Percentiles rank a stretch among this genome's conserved stretches.
These are phyloP conservation scores for Tuber microsphaerosporum DNA, from an alignment of 495 filamentous ascomycete genomes.

Conservation along the genomic window DNA sequence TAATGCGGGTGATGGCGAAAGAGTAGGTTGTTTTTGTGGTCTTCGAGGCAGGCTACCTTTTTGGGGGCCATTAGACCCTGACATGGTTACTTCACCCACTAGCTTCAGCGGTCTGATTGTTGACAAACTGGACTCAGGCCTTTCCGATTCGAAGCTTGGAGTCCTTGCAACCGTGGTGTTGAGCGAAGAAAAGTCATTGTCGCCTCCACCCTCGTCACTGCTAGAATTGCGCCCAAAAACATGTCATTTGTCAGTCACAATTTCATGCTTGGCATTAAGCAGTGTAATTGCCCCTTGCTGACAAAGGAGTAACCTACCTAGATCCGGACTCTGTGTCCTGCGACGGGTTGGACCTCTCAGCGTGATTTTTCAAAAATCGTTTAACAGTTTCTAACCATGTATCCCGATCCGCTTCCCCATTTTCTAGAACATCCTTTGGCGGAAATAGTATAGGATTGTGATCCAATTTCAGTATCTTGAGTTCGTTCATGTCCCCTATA, in stretches of 20 bases:
- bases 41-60: constrained; percentile 24
- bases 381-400: constrained; percentile 55
- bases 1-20: constrained; percentile 12
- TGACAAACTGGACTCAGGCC: constrained; percentile 9
- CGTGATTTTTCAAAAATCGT: constrained; percentile 60
- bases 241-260: constrained; percentile 4
- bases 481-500: constrained; percentile 77
- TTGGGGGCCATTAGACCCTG: constrained; percentile 3
- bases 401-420: constrained; percentile 31
- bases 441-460: constrained; percentile 74
- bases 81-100: constrained; percentile 7
- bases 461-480: constrained; percentile 78
- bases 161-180: constrained; percentile 30
- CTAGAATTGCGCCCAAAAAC: constrained; percentile 42
- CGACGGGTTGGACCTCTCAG: constrained; percentile 49
- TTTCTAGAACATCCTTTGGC: constrained; percentile 53
- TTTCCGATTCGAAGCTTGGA: constrained; percentile 30
- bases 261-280: constrained; percentile 11
- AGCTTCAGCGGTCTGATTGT: constrained; percentile 23
- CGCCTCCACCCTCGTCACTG: constrained; percentile 45
- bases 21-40: constrained; percentile 23
- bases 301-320: constrained; percentile 48
- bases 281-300: constrained; percentile 33
- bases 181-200: constrained; percentile 42
- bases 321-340: constrained; percentile 57